Evolutionary conservation across 768 basidiomycete genomes (phyloP).

Genomic region (Gyrodon lividus): DNA sequence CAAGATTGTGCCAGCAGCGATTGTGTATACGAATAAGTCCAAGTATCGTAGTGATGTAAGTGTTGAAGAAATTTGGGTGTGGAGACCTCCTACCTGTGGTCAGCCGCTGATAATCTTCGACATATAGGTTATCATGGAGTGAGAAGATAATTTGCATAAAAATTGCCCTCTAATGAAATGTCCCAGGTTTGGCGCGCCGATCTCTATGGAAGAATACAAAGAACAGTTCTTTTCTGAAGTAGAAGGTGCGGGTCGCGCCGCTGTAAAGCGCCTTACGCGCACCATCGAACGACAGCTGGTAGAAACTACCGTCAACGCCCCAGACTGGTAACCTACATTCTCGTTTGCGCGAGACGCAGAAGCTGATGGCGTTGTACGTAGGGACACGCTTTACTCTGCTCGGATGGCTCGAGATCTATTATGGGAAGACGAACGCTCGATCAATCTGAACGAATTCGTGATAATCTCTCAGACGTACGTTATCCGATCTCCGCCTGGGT

Average conservation of each 20-base stretch:
- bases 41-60: constrained; percentile 90
- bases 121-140: constrained; percentile 71
- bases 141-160: constrained; percentile 25
- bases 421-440: constrained; percentile 80
- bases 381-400: constrained; percentile 88
- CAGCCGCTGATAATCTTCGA: constrained; percentile 15
- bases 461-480: constrained; percentile 87
- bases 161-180: constrained; percentile 11
- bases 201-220: constrained; percentile 69
- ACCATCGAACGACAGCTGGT: constrained; percentile 68
- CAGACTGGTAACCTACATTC: constrained; percentile 73
- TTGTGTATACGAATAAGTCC: constrained; percentile 94
- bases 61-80: constrained; percentile 28
- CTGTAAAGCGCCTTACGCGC: constrained; percentile 85
- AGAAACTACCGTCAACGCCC: constrained; percentile 83
- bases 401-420: constrained; percentile 91
- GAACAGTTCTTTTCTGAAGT: constrained; percentile 71
- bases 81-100: background rate
- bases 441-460: constrained; percentile 81
- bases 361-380: constrained; percentile 34
- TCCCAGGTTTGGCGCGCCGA: constrained; percentile 78
- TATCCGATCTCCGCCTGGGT: constrained; percentile 18
- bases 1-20: constrained; percentile 76
- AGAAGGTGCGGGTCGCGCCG: constrained; percentile 69
- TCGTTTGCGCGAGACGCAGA: constrained; percentile 12